Evolutionary conservation across 441 rosid genomes (phyloP).

Genomic region (Croton setiger): DNA sequence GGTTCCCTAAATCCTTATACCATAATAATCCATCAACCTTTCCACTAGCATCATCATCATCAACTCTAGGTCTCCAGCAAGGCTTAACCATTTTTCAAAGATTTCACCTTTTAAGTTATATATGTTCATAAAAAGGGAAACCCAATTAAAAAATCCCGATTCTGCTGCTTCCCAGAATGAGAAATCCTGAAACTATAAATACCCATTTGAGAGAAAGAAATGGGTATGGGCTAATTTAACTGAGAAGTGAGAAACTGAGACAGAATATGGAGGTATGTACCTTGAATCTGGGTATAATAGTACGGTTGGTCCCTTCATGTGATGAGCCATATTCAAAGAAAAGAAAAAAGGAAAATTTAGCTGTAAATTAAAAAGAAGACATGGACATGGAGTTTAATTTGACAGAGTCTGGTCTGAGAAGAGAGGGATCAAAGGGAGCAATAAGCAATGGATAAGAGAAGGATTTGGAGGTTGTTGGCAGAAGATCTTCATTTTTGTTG

Average conservation of each 20-base stretch:
- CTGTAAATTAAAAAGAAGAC: slow-evolving; percentile 39
- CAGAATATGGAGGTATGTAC: slow-evolving; percentile 53
- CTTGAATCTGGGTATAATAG: slow-evolving; percentile 45
- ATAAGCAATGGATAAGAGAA: slow-evolving; percentile 40
- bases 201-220: slow-evolving; percentile 29
- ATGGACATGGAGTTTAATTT: slow-evolving; percentile 28
- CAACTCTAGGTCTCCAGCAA: slow-evolving; percentile 55
- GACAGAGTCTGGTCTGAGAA: slow-evolving; percentile 42
- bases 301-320: slow-evolving; percentile 28
- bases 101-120: slow-evolving; percentile 1
- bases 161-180: slow-evolving; percentile 20
- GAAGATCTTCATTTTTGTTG: slow-evolving; percentile 41
- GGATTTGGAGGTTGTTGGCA: slow-evolving; percentile 31
- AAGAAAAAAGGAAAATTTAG: slow-evolving; percentile 29
- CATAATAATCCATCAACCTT: slow-evolving; percentile 63
- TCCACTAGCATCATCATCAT: slow-evolving; percentile 37
- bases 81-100: slow-evolving; percentile 50
- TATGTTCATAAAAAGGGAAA: slow-evolving; percentile 14
- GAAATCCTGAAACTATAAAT: slow-evolving; percentile 31
- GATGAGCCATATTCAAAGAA: slow-evolving; percentile 36
- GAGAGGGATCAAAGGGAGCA: slow-evolving; percentile 30
- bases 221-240: slow-evolving; percentile 62
- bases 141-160: slow-evolving; percentile 18
- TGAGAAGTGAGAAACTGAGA: slow-evolving; percentile 36
- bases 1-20: slow-evolving; percentile 64